These are phyloP conservation scores for Solanum hybrid DNA, from an alignment of 305 asterid genomes.

Conservation along the genomic window DNA sequence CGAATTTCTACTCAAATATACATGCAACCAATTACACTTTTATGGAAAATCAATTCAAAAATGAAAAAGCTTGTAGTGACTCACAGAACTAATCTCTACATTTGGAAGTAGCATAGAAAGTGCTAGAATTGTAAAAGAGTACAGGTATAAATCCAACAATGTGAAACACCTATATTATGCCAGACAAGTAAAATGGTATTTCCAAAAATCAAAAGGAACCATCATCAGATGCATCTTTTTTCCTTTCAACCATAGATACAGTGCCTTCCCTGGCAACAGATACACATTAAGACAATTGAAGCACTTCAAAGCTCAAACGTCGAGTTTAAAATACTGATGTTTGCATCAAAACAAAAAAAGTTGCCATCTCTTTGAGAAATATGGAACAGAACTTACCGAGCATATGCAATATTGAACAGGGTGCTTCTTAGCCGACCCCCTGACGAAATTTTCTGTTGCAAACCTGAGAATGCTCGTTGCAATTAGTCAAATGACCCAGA, in stretches of 20 bases:
- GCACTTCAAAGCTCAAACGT: not conserved
- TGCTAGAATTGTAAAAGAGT: not conserved
- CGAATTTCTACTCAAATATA: not conserved
- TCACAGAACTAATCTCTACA: not conserved
- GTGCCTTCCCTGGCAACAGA: not conserved
- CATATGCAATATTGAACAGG: slow-evolving; percentile 20
- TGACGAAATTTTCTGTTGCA: slow-evolving; percentile 20
- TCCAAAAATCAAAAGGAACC: not conserved
- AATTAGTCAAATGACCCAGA: not conserved
- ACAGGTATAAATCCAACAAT: not conserved
- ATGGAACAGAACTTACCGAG: slow-evolving; percentile 14
- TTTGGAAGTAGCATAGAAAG: not conserved
- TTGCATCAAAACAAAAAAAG: not conserved
- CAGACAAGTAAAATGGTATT: not conserved
- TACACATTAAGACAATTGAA: not conserved
- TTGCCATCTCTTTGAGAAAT: not conserved
- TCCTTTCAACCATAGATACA: not conserved
- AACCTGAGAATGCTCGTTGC: slow-evolving; percentile 8
- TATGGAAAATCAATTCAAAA: not conserved
- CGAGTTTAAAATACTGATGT: not conserved
- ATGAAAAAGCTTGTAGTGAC: not conserved
- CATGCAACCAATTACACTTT: not conserved
- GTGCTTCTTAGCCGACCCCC: slow-evolving; percentile 17
- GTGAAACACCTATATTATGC: not conserved
- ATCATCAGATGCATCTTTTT: not conserved